Base-by-base conservation (phyloP, 106 monocot species). In the Phalaenopsis aphrodite region DNA sequence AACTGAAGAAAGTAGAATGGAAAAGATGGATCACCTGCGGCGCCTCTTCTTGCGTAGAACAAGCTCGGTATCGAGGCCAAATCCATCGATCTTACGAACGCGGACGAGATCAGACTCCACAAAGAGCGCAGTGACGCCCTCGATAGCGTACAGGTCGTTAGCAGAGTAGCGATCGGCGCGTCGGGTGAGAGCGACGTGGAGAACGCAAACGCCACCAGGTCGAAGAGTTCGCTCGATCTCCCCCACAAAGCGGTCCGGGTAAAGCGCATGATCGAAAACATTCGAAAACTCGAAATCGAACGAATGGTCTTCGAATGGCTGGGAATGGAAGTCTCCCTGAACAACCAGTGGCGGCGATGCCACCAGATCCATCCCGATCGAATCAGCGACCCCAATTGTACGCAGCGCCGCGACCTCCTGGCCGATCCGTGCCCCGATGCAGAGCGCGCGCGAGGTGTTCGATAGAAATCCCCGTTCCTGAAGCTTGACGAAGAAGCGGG, bases 221-320 rank as follows among this genome's bases (percentile, higher is more conserved):
- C 78, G 75, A 49, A 96, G 81, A 68, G 96, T 96, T 24, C 96
- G 79, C 91, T 93, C 93, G 52, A 96, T 84, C 90, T 96, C 93
- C 18, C 75, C 68, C 21, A 78, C 85, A 77, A 96, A 96, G 7
- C 80, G 76, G 0, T 87, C 90, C 24, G 93, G 96, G 84, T 90
- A 90, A 9, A 96, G 87, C n/a, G 96, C 96, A 77, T 96, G 96
- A 75, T 96, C 93, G 86, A 93, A 93, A 10, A 93, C 96, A 77
- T 96, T 93, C 18, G 93, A 93, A 85, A 96, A 96, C 84, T 96
- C 96, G 86, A 96, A 93, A 75, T 93, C 93, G 83, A 93, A 96
- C 46, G 83, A 75, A 17, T 10, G 81, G 74, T 88, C 75, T 11
- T 74, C 49, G 83, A 96, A 96, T 0, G 96, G 96, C 78, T 96